A percentile compares a stretch with the other conserved stretches of the same genome.
Evolutionary conservation across 139 green algal species (phyloP).

Genomic region (Chlamydomonas sphaeroides): DNA sequence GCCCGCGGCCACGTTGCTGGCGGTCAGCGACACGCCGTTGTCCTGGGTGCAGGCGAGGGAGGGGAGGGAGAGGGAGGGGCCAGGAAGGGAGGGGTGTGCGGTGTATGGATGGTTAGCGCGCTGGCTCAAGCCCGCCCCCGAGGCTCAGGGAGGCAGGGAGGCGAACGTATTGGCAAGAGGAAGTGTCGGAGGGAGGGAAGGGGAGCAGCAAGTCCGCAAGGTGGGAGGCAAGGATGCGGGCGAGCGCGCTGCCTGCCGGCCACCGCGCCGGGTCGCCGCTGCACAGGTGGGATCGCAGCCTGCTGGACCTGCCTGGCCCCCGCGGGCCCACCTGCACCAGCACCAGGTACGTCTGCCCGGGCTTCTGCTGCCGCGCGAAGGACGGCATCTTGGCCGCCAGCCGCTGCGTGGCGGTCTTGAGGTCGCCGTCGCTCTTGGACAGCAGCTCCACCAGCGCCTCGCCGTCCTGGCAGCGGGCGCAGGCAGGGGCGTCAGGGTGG

Average conservation of each 20-base stretch:
- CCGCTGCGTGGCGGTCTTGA: neutral
- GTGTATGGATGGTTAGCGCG: too few species aligned
- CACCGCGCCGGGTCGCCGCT: too few species aligned
- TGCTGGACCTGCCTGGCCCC: too few species aligned
- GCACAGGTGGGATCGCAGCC: too few species aligned
- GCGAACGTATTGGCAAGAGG: too few species aligned
- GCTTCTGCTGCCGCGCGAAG: conserved; percentile 26
- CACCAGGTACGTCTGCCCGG: conserved; percentile 19
- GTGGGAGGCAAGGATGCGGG: neutral
- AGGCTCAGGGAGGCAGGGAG: too few species aligned
- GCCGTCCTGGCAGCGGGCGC: conserved; percentile 5
- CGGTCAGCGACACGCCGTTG: conserved; percentile 36
- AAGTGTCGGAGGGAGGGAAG: neutral
- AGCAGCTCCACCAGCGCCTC: conserved; percentile 15
- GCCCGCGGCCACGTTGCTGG: conserved; percentile 28
- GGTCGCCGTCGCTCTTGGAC: neutral
- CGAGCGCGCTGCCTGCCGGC: too few species aligned
- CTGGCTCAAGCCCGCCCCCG: too few species aligned
- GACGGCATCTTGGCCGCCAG: conserved; percentile 37
- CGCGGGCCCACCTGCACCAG: conserved; percentile 6
- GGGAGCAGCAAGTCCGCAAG: neutral
- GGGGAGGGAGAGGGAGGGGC: neutral
- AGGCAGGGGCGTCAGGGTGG: neutral
- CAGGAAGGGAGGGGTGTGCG: neutral
- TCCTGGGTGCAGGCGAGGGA: neutral